Evolutionary conservation across 208 protist species (phyloP).

Genomic region (Crithidia acanthocephali): DNA sequence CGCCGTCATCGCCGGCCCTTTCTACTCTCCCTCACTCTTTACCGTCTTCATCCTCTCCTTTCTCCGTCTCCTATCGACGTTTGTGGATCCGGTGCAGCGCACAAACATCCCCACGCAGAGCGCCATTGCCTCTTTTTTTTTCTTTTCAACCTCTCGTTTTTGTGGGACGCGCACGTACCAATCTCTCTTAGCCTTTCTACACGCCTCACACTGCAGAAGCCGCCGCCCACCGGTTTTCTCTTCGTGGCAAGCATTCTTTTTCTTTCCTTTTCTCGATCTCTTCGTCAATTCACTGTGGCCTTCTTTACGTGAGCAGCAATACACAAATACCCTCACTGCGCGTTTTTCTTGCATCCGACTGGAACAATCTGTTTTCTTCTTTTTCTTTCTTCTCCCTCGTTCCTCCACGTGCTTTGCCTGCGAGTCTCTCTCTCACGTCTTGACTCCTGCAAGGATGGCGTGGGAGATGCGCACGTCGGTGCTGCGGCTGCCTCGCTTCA

Average conservation of each 20-base stretch:
- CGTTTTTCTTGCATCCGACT: not conserved
- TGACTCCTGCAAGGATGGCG: constrained; percentile 12
- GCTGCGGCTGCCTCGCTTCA: constrained; percentile 35
- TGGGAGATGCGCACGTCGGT: constrained; percentile 29
- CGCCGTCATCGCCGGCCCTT: too few relatives aligned
- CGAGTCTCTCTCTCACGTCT: not conserved
- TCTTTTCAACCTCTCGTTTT: not conserved
- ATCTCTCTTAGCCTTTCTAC: too few relatives aligned
- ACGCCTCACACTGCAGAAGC: too few relatives aligned
- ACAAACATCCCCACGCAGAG: not conserved
- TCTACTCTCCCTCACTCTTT: too few relatives aligned
- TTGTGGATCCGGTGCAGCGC: not conserved
- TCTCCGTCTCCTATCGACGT: too few relatives aligned
- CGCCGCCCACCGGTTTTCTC: too few relatives aligned
- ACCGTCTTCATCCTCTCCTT: not conserved
- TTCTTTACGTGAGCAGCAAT: not conserved
- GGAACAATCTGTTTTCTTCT: not conserved
- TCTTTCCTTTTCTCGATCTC: not conserved
- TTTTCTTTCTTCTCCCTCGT: not conserved
- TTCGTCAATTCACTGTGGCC: not conserved
- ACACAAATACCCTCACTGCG: not conserved
- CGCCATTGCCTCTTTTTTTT: not conserved
- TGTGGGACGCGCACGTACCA: not conserved
- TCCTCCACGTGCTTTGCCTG: not conserved
- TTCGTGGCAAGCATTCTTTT: too few relatives aligned